phyloP scores from a whole-genome alignment of 2,329 filamentous ascomycete species.

The Trichothecium roseum region DNA sequence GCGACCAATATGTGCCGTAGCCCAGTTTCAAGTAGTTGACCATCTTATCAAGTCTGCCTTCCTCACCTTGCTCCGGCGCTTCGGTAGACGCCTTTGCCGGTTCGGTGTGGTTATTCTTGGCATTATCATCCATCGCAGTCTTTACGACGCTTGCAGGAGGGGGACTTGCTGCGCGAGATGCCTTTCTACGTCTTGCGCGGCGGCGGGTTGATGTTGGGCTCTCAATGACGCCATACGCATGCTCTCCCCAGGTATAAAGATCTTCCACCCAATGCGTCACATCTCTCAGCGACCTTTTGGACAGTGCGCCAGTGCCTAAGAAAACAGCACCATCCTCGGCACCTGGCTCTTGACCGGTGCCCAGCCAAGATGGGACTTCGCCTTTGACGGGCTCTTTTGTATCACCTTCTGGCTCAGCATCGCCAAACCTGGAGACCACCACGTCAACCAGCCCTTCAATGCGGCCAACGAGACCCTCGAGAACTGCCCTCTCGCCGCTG shows the following conservation, averaged over 20 bases:
- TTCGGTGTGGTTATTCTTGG: background rate
- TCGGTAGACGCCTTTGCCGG: background rate
- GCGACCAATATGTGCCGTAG: slow-evolving; percentile 56
- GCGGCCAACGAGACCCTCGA: slow-evolving; percentile 74
- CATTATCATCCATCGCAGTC: background rate
- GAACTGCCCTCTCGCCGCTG: slow-evolving; percentile 83
- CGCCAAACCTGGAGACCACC: slow-evolving; percentile 76
- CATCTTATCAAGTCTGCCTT: slow-evolving; percentile 40
- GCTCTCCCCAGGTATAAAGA: slow-evolving; percentile 72
- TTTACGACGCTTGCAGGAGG: background rate
- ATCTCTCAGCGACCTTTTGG: slow-evolving; percentile 58
- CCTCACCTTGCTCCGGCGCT: slow-evolving; percentile 15
- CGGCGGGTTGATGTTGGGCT: slow-evolving; percentile 58
- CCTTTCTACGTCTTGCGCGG: slow-evolving; percentile 30
- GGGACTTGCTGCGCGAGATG: background rate
- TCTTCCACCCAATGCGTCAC: slow-evolving; percentile 82
- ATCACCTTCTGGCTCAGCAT: slow-evolving; percentile 19
- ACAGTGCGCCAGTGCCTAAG: slow-evolving; percentile 65
- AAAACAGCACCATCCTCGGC: slow-evolving; percentile 80
- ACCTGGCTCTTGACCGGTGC: slow-evolving; percentile 54
- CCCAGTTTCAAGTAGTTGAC: slow-evolving; percentile 57
- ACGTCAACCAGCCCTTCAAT: slow-evolving; percentile 82
- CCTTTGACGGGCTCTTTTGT: slow-evolving; percentile 13
- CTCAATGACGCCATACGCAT: slow-evolving; percentile 76
- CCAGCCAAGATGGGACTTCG: slow-evolving; percentile 50